Percentiles rank a stretch among this genome's conserved stretches.
Evolutionary conservation across 768 basidiomycete genomes (phyloP).

Genomic region (Trametes sanguinea): DNA sequence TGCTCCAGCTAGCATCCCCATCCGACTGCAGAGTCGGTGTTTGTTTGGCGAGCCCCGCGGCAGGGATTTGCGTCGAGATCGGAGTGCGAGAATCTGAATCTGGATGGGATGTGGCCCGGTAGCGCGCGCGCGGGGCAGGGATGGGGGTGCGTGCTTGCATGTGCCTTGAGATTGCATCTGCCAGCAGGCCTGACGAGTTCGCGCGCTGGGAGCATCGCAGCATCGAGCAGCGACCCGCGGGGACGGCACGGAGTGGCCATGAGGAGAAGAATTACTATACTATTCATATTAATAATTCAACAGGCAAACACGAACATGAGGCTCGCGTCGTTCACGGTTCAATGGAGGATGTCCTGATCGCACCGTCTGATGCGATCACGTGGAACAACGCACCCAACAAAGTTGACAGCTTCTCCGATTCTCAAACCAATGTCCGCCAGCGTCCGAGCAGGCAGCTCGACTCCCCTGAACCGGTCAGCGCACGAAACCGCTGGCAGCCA

Average conservation of each 20-base stretch:
- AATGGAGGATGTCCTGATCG: no score
- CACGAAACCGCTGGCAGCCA: no score
- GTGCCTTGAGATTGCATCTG: slow-evolving; percentile 18
- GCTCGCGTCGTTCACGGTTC: no score
- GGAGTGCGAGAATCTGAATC: slow-evolving; percentile 7
- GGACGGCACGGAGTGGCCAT: no score
- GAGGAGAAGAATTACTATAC: no score
- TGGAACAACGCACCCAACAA: background rate
- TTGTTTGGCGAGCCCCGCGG: background rate
- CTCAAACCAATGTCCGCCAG: slow-evolving; percentile 9
- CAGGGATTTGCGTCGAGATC: background rate
- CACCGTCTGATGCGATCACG: slow-evolving; percentile 6
- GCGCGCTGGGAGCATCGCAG: background rate
- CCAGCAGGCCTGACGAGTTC: background rate
- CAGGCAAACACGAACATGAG: no score
- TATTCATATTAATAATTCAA: no score
- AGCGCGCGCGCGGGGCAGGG: background rate
- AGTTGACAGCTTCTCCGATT: slow-evolving; percentile 24
- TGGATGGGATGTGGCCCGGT: background rate
- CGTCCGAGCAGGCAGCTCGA: background rate
- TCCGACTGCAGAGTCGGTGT: background rate
- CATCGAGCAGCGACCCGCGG: no score
- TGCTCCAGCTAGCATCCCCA: no score
- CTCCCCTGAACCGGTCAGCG: no score
- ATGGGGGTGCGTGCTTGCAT: background rate